Evolutionary conservation across 2,329 filamentous ascomycete genomes (phyloP), one percentile per base, ranked within the genome.

Genomic region (Fusarium cicatricum): DNA sequence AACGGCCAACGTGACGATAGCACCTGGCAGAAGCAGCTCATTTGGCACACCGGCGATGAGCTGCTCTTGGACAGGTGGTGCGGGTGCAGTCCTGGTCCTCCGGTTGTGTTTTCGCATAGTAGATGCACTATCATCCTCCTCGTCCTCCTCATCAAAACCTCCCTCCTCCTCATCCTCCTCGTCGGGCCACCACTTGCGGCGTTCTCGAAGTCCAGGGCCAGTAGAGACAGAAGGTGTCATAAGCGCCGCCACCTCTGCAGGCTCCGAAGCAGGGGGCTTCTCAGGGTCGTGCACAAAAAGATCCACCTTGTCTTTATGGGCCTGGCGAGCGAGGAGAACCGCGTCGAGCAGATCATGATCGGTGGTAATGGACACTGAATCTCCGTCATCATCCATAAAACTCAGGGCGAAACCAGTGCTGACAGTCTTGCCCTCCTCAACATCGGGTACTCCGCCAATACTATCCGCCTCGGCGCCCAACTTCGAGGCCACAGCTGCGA

Each of bases 321-420:
- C 83, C 54, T 90, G 87, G 56, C 91, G 89, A 5, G 94, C 91
- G 23, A 98, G 84, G 16, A 88, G 82, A 64, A 99, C 91, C 2
- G 95, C 92, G 75, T 99, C 95, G 2, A 95, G 78, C 36, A 99
- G 84, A 72, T 99, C 95, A 63, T 94, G 89, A 71, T 98, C 92
- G 0, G 94, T 96, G 11, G 95, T 99, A 72, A 99, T 97, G 34
- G 93, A 97, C 14, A 99, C 92, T 1, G 91, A 93, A 72, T 99
- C 95, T 52, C 95, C 94, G 72, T 99, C 95, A 67, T 98, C 94
- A 72, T 99, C 95, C 65, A 98, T 81, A 71, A 98, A 99, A 80
- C 92, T 97, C 58, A 99, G 80, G 23, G 94, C 95, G 70, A 94
- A 99, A 7, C 95, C 95, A 31, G 85, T 83, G 45, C 85, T 84